These are phyloP conservation scores for Dillenia suffruticosa DNA, from an alignment of 164 flowering plant genomes.

Conservation along the genomic window DNA sequence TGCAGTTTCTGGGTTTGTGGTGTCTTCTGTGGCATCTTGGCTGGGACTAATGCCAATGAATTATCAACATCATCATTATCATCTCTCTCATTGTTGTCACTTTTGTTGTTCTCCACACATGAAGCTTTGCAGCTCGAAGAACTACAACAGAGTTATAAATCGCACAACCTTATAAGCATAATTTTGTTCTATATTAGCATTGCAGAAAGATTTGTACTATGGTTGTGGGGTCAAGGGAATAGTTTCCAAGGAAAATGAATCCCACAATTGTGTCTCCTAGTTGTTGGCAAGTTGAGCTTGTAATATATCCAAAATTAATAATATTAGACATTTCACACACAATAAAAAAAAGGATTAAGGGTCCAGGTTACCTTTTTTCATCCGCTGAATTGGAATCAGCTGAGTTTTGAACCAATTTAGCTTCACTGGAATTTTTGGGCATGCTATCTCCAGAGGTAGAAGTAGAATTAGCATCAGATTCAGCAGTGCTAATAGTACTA, in stretches of 20 bases:
- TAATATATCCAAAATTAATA: background rate
- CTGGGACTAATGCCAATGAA: constrained; percentile 47
- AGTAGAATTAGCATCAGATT: constrained; percentile 10
- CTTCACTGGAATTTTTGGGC: constrained; percentile 3
- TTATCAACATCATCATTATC: constrained; percentile 25
- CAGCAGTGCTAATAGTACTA: background rate
- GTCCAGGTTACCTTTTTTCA: constrained; percentile 23
- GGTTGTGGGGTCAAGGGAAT: too few species aligned
- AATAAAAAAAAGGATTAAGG: background rate
- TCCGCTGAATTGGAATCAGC: constrained; percentile 14
- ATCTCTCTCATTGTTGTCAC: constrained; percentile 5
- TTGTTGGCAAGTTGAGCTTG: background rate
- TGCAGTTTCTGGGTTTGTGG: constrained; percentile 12
- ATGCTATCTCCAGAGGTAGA: background rate
- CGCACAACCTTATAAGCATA: background rate
- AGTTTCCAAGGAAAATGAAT: too few species aligned
- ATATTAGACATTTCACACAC: background rate
- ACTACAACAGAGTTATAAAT: constrained; percentile 2
- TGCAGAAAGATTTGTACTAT: background rate
- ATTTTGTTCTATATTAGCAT: too few species aligned
- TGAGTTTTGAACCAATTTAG: constrained; percentile 5
- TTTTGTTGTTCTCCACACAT: constrained; percentile 6
- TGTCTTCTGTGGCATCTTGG: constrained; percentile 6
- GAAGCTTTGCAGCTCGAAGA: constrained; percentile 14
- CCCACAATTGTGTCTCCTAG: too few species aligned